These are phyloP conservation scores for Zygosaccharomyces lentus DNA, from an alignment of 805 yeast genomes.

Conservation along the genomic window DNA sequence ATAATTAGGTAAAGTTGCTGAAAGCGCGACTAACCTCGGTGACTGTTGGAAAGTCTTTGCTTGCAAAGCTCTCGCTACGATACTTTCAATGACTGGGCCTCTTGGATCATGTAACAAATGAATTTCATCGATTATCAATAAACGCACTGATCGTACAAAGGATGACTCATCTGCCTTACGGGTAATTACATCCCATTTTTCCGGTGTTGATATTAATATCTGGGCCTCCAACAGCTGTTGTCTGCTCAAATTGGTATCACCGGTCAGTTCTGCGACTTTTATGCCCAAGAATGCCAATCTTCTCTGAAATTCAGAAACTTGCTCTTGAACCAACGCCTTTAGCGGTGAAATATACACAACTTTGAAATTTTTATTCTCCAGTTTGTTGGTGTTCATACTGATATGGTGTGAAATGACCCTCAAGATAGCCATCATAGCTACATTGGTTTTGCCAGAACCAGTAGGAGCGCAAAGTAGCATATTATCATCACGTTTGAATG, in stretches of 20 bases:
- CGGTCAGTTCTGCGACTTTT: constrained; percentile 81
- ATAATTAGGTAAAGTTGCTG: constrained; percentile 91
- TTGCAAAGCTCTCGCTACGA: constrained; percentile 66
- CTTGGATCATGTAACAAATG: constrained; percentile 90
- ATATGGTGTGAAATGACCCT: constrained; percentile 54
- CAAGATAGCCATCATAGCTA: constrained; percentile 82
- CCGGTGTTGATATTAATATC: constrained; percentile 88
- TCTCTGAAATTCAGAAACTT: constrained; percentile 77
- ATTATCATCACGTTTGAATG: constrained; percentile 67
- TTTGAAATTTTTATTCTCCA: constrained; percentile 56
- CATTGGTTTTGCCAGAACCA: constrained; percentile 98
- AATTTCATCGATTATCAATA: constrained; percentile 85
- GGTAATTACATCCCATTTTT: constrained; percentile 95
- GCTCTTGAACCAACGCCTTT: constrained; percentile 94
- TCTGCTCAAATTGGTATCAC: constrained; percentile 75
- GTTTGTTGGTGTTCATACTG: constrained; percentile 42
- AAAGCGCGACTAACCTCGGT: constrained; percentile 75
- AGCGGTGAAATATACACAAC: constrained; percentile 89
- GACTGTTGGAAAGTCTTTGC: constrained; percentile 39
- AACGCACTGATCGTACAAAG: constrained; percentile 57
- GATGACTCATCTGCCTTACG: constrained; percentile 70
- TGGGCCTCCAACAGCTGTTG: constrained; percentile 77
- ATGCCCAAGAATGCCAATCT: constrained; percentile 62
- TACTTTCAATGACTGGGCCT: constrained; percentile 90
- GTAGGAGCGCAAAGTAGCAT: constrained; percentile 93